Evolutionary conservation across 2,329 filamentous ascomycete species (phyloP).

Genomic region (Lecanosticta acicola): DNA sequence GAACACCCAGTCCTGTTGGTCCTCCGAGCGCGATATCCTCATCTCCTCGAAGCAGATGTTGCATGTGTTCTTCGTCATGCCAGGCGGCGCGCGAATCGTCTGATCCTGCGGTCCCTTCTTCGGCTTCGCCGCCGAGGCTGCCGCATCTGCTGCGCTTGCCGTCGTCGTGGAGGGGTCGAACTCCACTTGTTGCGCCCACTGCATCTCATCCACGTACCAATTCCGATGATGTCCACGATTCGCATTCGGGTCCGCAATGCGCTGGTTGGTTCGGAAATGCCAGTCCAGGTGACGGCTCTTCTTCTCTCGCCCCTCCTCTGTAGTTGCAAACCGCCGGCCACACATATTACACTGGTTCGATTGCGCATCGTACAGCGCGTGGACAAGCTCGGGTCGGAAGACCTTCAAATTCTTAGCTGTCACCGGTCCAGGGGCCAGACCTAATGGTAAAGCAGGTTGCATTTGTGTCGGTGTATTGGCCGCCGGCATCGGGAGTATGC

Average conservation of each 20-base stretch:
- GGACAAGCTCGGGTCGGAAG: slow-evolving; percentile 67
- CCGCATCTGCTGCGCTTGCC: slow-evolving; percentile 37
- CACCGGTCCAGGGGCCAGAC: slow-evolving; percentile 20
- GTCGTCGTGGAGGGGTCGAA: slow-evolving; percentile 56
- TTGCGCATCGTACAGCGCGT: slow-evolving; percentile 70
- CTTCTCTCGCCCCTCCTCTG: slow-evolving; percentile 71
- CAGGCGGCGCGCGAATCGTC: slow-evolving; percentile 78
- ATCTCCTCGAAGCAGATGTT: slow-evolving; percentile 96
- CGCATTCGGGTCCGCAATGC: slow-evolving; percentile 70
- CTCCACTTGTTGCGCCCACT: slow-evolving; percentile 86
- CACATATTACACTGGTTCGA: slow-evolving; percentile 88
- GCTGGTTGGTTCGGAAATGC: slow-evolving; percentile 92
- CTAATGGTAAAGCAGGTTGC: slow-evolving; percentile 5
- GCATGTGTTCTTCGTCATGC: slow-evolving; percentile 69
- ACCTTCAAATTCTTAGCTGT: slow-evolving; percentile 29
- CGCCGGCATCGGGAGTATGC: slow-evolving; percentile 23
- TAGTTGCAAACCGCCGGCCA: slow-evolving; percentile 75
- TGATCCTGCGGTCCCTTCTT: slow-evolving; percentile 57
- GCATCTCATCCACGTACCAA: slow-evolving; percentile 89
- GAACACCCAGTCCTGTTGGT: slow-evolving; percentile 96
- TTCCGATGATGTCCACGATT: slow-evolving; percentile 84
- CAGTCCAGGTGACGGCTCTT: slow-evolving; percentile 94
- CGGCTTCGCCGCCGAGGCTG: slow-evolving; percentile 36
- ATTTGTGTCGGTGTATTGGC: slow-evolving; percentile 16
- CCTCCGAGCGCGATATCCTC: slow-evolving; percentile 84